These are phyloP conservation scores for Dissophora ornata DNA, from an alignment of 192 early-diverging fungal species.

Conservation along the genomic window DNA sequence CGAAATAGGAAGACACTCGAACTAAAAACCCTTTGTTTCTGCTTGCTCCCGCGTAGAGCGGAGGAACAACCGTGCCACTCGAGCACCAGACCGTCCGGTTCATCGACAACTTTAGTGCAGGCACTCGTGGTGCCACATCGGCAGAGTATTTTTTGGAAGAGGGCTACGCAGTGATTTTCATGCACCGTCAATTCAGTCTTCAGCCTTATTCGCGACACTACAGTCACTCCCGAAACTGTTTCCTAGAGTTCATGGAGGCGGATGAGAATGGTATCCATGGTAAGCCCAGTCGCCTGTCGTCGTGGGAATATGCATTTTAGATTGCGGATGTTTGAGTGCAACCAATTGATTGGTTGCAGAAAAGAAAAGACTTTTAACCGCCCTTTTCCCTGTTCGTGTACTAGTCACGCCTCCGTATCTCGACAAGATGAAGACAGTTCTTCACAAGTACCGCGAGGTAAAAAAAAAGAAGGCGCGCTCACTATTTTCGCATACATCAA, in stretches of 20 bases:
- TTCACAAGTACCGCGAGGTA: slow-evolving; percentile 75
- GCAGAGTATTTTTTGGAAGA: slow-evolving; percentile 92
- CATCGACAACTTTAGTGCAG: slow-evolving; percentile 98
- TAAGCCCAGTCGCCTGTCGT: slow-evolving; percentile 24
- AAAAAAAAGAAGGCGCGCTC: background rate
- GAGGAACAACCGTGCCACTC: slow-evolving; percentile 96
- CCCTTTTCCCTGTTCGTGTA: too few relatives aligned
- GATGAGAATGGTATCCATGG: slow-evolving; percentile 73
- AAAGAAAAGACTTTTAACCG: too few relatives aligned
- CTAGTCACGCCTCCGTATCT: slow-evolving; percentile 77
- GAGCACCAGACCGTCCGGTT: slow-evolving; percentile 98
- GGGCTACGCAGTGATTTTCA: slow-evolving; percentile 96
- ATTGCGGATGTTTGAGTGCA: background rate
- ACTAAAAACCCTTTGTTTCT: too few relatives aligned
- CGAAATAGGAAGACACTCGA: background rate
- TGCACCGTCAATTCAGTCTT: slow-evolving; percentile 92
- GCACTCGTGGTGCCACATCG: slow-evolving; percentile 93
- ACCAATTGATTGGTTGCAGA: too few relatives aligned
- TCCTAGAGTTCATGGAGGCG: slow-evolving; percentile 85
- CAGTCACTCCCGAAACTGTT: slow-evolving; percentile 77
- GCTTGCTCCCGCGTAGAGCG: slow-evolving; percentile 65
- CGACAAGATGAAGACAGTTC: slow-evolving; percentile 70
- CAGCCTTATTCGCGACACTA: slow-evolving; percentile 95
- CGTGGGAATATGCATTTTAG: background rate
- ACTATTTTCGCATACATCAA: background rate